Evolutionary conservation across 2,329 filamentous ascomycete genomes (phyloP).

Genomic region (Coniella vitis): DNA sequence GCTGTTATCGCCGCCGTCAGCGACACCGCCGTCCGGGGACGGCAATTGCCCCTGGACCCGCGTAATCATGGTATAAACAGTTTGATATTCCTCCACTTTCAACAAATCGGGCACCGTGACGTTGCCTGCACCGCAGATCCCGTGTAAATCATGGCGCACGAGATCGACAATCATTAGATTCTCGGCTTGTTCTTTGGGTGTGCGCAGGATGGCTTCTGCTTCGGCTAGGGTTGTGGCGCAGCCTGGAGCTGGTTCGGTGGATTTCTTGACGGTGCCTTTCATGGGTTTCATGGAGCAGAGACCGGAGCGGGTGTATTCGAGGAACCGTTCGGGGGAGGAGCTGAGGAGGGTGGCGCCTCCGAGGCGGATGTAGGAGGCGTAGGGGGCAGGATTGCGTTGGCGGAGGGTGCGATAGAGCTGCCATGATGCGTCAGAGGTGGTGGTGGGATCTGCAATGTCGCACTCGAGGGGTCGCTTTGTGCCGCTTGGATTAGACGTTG

Average conservation of each 20-base stretch:
- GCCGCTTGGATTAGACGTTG: slow-evolving; percentile 3
- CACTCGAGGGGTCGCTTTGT: background rate
- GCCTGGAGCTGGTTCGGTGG: slow-evolving; percentile 37
- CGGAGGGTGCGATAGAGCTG: slow-evolving; percentile 65
- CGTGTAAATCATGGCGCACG: slow-evolving; percentile 87
- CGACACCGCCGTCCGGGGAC: slow-evolving; percentile 18
- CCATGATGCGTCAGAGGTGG: slow-evolving; percentile 46
- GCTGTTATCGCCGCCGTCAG: background rate
- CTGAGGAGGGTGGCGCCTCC: slow-evolving; percentile 65
- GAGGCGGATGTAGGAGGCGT: slow-evolving; percentile 74
- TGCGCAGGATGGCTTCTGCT: slow-evolving; percentile 65
- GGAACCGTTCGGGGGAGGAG: slow-evolving; percentile 84
- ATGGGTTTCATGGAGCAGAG: slow-evolving; percentile 80
- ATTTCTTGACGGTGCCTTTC: slow-evolving; percentile 92
- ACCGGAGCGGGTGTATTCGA: slow-evolving; percentile 49
- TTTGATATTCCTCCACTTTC: slow-evolving; percentile 83
- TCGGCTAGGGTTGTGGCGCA: slow-evolving; percentile 50
- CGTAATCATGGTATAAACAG: slow-evolving; percentile 86
- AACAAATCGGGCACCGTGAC: slow-evolving; percentile 74
- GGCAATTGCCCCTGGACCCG: slow-evolving; percentile 69
- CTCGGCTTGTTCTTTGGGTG: slow-evolving; percentile 87
- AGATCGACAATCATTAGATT: slow-evolving; percentile 98
- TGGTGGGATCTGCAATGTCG: background rate
- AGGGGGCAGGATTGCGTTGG: slow-evolving; percentile 70
- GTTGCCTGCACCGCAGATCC: slow-evolving; percentile 67